phyloP scores from a whole-genome alignment of 2,329 filamentous ascomycete species.

The Aspergillus sojae region DNA sequence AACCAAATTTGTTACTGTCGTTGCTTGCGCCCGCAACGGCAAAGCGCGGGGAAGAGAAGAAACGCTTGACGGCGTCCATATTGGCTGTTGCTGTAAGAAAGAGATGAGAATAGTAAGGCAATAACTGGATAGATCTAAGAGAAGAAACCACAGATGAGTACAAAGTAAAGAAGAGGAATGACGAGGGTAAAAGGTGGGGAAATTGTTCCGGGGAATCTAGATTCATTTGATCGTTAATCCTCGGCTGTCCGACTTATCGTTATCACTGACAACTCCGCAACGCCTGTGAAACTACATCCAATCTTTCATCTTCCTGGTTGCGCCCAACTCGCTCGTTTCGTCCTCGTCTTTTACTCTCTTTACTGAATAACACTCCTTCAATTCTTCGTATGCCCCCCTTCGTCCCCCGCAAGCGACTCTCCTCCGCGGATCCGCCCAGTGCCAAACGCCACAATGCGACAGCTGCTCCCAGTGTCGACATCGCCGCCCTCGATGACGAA shows the following conservation, averaged over 20 bases:
- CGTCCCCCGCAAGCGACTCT: constrained; percentile 47
- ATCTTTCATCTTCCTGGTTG: neutral
- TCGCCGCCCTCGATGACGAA: constrained; percentile 28
- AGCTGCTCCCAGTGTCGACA: constrained; percentile 22
- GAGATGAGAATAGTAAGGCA: neutral
- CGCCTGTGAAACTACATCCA: neutral
- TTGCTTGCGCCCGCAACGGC: constrained; percentile 90
- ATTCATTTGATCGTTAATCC: neutral
- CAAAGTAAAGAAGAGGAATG: neutral
- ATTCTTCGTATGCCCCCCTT: constrained; percentile 48
- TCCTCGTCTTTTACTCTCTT: constrained; percentile 2
- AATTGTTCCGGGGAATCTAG: neutral
- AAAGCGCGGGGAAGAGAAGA: constrained; percentile 79
- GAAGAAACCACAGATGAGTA: neutral
- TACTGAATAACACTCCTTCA: constrained; percentile 11
- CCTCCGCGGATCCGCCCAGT: constrained; percentile 37
- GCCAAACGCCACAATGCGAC: constrained; percentile 39
- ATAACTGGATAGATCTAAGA: neutral
- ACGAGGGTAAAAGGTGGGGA: constrained; percentile 4
- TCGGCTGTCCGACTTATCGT: constrained; percentile 1
- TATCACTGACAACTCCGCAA: neutral
- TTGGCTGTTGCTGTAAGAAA: neutral
- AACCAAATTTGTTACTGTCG: constrained; percentile 81
- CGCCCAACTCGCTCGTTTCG: constrained; percentile 3
- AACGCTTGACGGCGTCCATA: constrained; percentile 65